A percentile compares a stretch with the other conserved stretches of the same genome.
phyloP scores from a whole-genome alignment of 2,329 filamentous ascomycete genomes.

The Anisogramma anomala region DNA sequence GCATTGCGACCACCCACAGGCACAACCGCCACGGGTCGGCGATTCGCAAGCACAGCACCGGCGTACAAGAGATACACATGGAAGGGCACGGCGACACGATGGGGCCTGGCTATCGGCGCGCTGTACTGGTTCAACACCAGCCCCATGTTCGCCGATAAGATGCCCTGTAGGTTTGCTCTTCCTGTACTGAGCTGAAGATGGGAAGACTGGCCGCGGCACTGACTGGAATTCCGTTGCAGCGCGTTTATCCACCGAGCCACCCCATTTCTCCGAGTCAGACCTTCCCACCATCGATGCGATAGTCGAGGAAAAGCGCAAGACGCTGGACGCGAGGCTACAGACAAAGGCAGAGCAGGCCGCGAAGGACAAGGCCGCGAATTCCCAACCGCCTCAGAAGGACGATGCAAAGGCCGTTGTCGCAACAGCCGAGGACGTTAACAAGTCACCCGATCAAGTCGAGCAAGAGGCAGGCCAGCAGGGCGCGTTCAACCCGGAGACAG shows the following conservation, averaged over 20 bases:
- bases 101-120: constrained; percentile 62
- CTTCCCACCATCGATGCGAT: constrained; percentile 56
- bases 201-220: background rate
- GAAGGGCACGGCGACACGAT: constrained; percentile 64
- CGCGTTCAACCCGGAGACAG: constrained; percentile 95
- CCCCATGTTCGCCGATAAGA: constrained; percentile 74
- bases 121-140: constrained; percentile 95
- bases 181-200: background rate
- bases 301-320: constrained; percentile 49
- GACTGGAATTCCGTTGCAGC: constrained; percentile 16
- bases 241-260: constrained; percentile 30
- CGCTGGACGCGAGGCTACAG: constrained; percentile 27
- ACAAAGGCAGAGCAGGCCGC: constrained; percentile 12
- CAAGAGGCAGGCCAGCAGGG: constrained; percentile 77
- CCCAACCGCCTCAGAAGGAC: constrained; percentile 21
- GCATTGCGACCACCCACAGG: constrained; percentile 30
- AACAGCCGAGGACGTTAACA: constrained; percentile 11
- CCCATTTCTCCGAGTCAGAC: constrained; percentile 44
- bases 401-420: constrained; percentile 16
- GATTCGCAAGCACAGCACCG: constrained; percentile 43
- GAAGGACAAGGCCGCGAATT: constrained; percentile 19
- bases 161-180: constrained; percentile 45
- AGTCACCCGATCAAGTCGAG: constrained; percentile 48
- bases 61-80: constrained; percentile 63
- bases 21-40: constrained; percentile 31